Percentiles rank a stretch among this genome's conserved stretches.
Conservation (phyloP, 192 early-diverging fungal species). For the Linderina pennispora region DNA sequence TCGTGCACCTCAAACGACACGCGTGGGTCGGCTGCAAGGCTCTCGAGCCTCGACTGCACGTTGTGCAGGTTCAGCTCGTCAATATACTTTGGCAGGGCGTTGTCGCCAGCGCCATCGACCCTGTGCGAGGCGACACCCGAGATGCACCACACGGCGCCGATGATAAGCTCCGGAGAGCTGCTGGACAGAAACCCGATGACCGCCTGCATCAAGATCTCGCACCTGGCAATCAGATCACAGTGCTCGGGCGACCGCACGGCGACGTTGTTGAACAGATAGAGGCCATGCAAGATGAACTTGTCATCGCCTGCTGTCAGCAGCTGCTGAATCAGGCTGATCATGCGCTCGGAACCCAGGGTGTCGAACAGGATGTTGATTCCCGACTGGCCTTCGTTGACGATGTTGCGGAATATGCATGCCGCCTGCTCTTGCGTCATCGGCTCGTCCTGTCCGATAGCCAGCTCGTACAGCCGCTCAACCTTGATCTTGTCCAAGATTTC, state of each 20-base stretch:
- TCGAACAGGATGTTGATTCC: constrained; percentile 22
- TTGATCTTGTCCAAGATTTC: constrained; percentile 20
- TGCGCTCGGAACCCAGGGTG: constrained; percentile 6
- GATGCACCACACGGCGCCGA: constrained; percentile 43
- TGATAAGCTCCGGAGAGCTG: constrained; percentile 18
- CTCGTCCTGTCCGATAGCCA: constrained; percentile 11
- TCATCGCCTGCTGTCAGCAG: constrained; percentile 6
- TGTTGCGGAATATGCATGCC: constrained; percentile 26
- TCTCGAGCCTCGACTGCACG: constrained; percentile 12
- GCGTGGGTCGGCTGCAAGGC: constrained; percentile 10
- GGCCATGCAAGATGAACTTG: constrained; percentile 20
- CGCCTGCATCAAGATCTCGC: constrained; percentile 14
- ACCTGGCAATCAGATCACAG: constrained; percentile 14
- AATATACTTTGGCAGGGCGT: constrained; percentile 2
- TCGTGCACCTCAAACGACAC: constrained; percentile 30
- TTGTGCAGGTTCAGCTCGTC: constrained; percentile 8
- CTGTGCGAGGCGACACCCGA: constrained; percentile 30
- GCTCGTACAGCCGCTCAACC: constrained; percentile 12
- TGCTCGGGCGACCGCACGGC: constrained; percentile 15
- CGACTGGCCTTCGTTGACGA: constrained; percentile 18
- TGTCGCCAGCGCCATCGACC: constrained; percentile 1
- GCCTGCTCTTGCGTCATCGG: constrained; percentile 29
- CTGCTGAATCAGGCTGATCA: constrained; percentile 15
- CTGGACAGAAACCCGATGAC: constrained; percentile 9
- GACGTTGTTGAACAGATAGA: constrained; percentile 41